Base-by-base conservation (phyloP, 2,329 filamentous ascomycete genomes). In the Verticillium albo-atrum region DNA sequence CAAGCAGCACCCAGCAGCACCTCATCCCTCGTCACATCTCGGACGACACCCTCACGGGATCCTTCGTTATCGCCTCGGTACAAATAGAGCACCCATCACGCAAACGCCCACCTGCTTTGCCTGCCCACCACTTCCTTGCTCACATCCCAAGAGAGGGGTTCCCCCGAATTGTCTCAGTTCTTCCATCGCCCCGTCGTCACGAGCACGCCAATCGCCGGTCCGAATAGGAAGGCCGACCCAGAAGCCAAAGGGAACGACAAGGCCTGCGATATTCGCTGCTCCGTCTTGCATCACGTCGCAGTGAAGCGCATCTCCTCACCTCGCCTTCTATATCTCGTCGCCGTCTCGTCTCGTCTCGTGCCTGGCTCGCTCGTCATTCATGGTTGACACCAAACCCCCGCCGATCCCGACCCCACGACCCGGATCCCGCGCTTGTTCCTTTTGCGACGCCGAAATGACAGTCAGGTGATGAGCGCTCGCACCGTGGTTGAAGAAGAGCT, bases 181-280 rank as follows among this genome's bases (percentile, higher is more conserved):
- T 30, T 37, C 54, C 47, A 56, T 27, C 42, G n/a, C n/a, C 30
- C 54, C 54, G 58, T 59, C 61, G 60, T 62, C 62, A 63, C 62
- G 62, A 61, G 62, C 59, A 51, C 54, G 42, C 57, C 35, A 60
- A 57, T 53, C 61, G 37, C 42, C 20, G 42, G 42, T 63, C 61
- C 15, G 58, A 61, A 61, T 54, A 63, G 62, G 62, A 63, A 63
- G 62, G 62, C 62, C 58, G 59, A 59, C 59, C 14, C 42, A 23
- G n/a, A 25, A 14, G 42, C 42, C 23, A 47, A 47, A 47, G 42
- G 10, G n/a, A 4, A 23, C 42, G 42, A 23, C 42, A 47, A 47
- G 20, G 9, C 42, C 9, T 47, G 42, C 20, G n/a, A 25, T 12
- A 47, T 9, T 14, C 42, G 42, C 9, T 20, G 25, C 10, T 47